Evolutionary conservation across 352 stramenopile genomes (phyloP).

Genomic region (Phytophthora melonis): DNA sequence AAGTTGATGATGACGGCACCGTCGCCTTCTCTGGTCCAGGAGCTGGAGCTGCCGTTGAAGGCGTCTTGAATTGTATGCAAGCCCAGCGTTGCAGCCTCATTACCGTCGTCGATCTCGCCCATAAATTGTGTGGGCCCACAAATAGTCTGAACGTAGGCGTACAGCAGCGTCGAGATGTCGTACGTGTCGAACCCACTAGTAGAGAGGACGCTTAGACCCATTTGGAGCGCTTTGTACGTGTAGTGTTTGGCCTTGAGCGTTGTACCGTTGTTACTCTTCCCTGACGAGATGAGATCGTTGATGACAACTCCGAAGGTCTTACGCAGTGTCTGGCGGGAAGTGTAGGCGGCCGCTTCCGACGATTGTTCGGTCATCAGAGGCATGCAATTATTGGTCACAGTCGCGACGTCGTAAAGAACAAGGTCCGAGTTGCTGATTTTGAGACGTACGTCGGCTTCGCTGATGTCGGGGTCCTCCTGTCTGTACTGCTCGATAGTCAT

Average conservation of each 20-base stretch:
- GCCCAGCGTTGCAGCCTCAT: conserved; percentile 39
- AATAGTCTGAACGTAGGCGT: conserved; percentile 59
- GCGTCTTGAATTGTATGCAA: conserved; percentile 44
- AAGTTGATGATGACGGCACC: conserved; percentile 30
- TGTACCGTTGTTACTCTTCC: conserved; percentile 35
- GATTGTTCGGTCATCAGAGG: conserved; percentile 13
- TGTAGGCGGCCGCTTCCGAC: conserved; percentile 8
- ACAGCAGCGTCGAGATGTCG: conserved; percentile 42
- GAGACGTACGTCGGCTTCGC: conserved; percentile 42
- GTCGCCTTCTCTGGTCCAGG: conserved; percentile 32
- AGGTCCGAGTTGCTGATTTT: conserved; percentile 51
- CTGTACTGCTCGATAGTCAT: conserved; percentile 43
- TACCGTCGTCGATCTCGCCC: conserved; percentile 57
- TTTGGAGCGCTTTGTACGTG: conserved; percentile 41
- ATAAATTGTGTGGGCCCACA: conserved; percentile 56
- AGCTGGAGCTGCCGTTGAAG: conserved; percentile 45
- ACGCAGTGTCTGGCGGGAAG: conserved; percentile 45
- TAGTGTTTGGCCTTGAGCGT: conserved; percentile 41
- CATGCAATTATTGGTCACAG: conserved; percentile 39
- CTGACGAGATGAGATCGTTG: conserved; percentile 47
- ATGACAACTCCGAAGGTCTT: conserved; percentile 52
- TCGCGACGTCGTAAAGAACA: conserved; percentile 59
- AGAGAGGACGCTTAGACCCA: conserved; percentile 43
- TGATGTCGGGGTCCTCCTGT: conserved; percentile 20
- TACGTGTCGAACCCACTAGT: conserved; percentile 46